A percentile compares a stretch with the other conserved stretches of the same genome.
Conservation (phyloP, 1,284 basidiomycete genomes). For the Tylopilus sp. region DNA sequence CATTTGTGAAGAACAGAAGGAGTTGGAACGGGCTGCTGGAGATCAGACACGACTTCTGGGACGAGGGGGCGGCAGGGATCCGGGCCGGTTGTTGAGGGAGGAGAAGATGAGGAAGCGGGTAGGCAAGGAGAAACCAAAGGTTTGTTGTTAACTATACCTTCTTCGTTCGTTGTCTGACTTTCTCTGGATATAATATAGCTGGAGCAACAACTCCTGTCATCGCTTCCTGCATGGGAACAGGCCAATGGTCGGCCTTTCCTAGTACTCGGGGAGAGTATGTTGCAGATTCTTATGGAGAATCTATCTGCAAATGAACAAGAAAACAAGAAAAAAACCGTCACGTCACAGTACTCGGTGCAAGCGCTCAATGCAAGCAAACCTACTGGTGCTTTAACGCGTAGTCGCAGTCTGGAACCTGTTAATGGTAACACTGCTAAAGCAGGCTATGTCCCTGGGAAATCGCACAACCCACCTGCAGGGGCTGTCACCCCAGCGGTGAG, state of each 20-base stretch:
- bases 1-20: constrained; percentile 92
- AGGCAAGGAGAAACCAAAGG: constrained; percentile 93
- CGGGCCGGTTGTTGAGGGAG: constrained; percentile 85
- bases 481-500: constrained; percentile 71
- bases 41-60: constrained; percentile 84
- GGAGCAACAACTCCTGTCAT: constrained; percentile 86
- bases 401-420: constrained; percentile 41
- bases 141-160: constrained; percentile 51
- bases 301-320: constrained; percentile 80
- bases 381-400: constrained; percentile 46
- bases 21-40: constrained; percentile 83
- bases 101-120: constrained; percentile 99
- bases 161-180: constrained; percentile 8
- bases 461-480: constrained; percentile 41
- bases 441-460: constrained; percentile 41
- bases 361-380: constrained; percentile 61
- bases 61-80: constrained; percentile 77
- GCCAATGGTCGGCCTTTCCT: constrained; percentile 83
- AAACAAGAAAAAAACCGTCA: constrained; percentile 64
- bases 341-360: constrained; percentile 43
- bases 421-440: constrained; percentile 26
- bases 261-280: constrained; percentile 87
- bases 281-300: constrained; percentile 82
- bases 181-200: constrained; percentile 60
- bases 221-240: constrained; percentile 92